Conservation (phyloP, 2,329 filamentous ascomycete species). For the Stagonosporopsis cucurbitacearum region DNA sequence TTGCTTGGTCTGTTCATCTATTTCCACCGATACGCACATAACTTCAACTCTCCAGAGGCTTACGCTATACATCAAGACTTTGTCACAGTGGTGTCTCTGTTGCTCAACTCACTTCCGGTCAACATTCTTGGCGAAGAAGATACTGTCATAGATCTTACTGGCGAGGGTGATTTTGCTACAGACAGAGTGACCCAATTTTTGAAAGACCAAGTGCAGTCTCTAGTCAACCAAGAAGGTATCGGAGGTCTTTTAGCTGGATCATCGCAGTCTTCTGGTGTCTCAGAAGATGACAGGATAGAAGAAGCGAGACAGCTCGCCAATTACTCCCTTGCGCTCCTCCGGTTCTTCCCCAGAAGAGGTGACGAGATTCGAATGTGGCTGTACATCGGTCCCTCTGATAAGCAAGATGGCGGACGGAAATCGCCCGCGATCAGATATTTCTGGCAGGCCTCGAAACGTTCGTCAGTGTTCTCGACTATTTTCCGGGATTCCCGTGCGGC, state of each 20-base stretch:
- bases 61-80: slow-evolving; percentile 60
- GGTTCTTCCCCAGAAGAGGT: slow-evolving; percentile 79
- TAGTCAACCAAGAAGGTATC: slow-evolving; percentile 79
- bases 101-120: slow-evolving; percentile 63
- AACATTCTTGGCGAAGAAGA: slow-evolving; percentile 60
- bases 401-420: slow-evolving; percentile 42
- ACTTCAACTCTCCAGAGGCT: slow-evolving; percentile 46
- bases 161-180: slow-evolving; percentile 30
- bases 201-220: slow-evolving; percentile 68
- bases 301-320: slow-evolving; percentile 79
- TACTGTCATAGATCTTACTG: slow-evolving; percentile 38
- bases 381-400: slow-evolving; percentile 73
- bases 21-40: slow-evolving; percentile 59
- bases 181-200: slow-evolving; percentile 59
- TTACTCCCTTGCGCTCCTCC: slow-evolving; percentile 83
- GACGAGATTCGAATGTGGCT: slow-evolving; percentile 96
- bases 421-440: slow-evolving; percentile 81
- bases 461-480: slow-evolving; percentile 64
- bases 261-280: slow-evolving; percentile 44
- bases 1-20: slow-evolving; percentile 67
- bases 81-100: slow-evolving; percentile 61
- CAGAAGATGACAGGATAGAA: slow-evolving; percentile 50
- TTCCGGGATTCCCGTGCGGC: slow-evolving; percentile 64
- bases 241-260: slow-evolving; percentile 63
- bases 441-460: slow-evolving; percentile 72